phyloP scores from a whole-genome alignment of 768 basidiomycete species.

The Lactifluus echinatus region DNA sequence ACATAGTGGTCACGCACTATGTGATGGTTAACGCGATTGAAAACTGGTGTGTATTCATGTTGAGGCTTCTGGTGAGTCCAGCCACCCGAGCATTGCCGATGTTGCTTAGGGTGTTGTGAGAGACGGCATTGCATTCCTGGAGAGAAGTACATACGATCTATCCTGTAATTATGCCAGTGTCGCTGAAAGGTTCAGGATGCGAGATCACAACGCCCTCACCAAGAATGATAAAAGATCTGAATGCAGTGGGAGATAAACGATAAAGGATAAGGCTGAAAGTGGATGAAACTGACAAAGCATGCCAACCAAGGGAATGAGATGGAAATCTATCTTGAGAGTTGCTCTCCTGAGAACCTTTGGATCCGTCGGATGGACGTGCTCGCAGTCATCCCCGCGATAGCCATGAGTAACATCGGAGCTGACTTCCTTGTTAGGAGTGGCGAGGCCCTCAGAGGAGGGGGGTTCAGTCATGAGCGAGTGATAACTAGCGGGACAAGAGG shows the following conservation, averaged over 20 bases:
- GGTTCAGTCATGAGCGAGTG: no score
- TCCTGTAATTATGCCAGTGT: background rate
- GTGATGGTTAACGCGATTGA: slow-evolving; percentile 16
- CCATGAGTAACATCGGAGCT: background rate
- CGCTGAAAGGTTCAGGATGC: background rate
- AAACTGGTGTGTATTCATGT: slow-evolving; percentile 27
- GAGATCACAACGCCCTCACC: background rate
- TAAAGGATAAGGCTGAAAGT: background rate
- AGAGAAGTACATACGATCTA: slow-evolving; percentile 12
- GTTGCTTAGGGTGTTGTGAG: slow-evolving; percentile 14
- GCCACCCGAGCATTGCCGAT: slow-evolving; percentile 28
- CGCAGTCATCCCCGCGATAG: background rate
- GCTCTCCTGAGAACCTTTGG: background rate
- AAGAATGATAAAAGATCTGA: slow-evolving; percentile 18
- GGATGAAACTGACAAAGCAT: slow-evolving; percentile 16
- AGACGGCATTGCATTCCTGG: background rate
- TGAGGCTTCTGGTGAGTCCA: slow-evolving; percentile 27
- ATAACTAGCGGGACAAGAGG: no score
- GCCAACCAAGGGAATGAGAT: slow-evolving; percentile 15
- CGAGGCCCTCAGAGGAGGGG: no score
- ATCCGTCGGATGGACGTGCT: slow-evolving; percentile 12
- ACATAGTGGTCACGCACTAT: slow-evolving; percentile 3
- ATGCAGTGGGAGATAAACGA: background rate
- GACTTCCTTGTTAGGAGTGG: background rate
- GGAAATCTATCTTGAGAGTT: slow-evolving; percentile 11